Percentiles rank a stretch among this genome's conserved stretches.
phyloP scores from a whole-genome alignment of 2,329 filamentous ascomycete genomes.

The Aspergillus sergii region DNA sequence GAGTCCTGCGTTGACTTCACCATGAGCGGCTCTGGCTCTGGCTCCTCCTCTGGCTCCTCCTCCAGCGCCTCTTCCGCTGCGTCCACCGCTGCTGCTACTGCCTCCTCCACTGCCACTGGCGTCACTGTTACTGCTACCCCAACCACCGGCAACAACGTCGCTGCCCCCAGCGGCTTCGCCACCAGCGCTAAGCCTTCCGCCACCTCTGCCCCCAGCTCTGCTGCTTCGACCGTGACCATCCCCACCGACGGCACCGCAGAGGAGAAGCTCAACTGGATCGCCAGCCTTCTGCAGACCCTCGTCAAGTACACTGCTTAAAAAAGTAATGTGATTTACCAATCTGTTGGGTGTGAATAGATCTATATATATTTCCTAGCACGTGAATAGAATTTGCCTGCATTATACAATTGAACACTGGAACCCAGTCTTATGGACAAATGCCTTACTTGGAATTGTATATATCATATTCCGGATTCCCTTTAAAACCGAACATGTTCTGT shows the following conservation, averaged over 20 bases:
- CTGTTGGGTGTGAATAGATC: background rate
- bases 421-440: background rate
- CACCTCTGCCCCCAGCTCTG: constrained; percentile 11
- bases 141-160: constrained; percentile 13
- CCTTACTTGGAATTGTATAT: background rate
- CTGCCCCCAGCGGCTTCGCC: constrained; percentile 16
- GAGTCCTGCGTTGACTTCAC: constrained; percentile 40
- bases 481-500: background rate
- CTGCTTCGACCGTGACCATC: constrained; percentile 12
- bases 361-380: background rate
- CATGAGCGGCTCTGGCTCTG: constrained; percentile 25
- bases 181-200: constrained; percentile 17
- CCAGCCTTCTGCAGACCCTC: constrained; percentile 19
- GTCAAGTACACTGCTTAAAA: constrained; percentile 11
- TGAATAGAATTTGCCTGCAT: constrained; percentile 4
- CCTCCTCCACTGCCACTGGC: constrained; percentile 9
- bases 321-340: background rate
- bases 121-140: constrained; percentile 20
- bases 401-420: background rate
- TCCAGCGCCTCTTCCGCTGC: constrained; percentile 17
- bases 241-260: constrained; percentile 22
- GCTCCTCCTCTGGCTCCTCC: constrained; percentile 17
- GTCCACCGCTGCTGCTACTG: constrained; percentile 1
- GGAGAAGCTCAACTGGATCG: constrained; percentile 23
- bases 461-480: too few species aligned